A percentile compares a stretch with the other conserved stretches of the same genome.
phyloP scores from a whole-genome alignment of 495 filamentous ascomycete species.

The Neurospora intermedia region DNA sequence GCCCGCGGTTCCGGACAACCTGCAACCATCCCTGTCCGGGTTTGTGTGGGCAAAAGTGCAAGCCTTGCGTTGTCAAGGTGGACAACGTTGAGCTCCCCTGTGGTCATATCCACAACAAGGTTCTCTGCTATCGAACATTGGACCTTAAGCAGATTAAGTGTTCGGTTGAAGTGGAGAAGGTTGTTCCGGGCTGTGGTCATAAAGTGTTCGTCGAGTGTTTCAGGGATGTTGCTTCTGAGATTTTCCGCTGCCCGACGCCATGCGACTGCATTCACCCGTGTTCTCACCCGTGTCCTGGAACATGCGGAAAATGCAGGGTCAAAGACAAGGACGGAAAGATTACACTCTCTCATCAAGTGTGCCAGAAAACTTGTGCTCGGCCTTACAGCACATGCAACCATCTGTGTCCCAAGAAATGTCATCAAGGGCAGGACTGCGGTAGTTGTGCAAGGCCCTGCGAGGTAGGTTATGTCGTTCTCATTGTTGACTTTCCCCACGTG shows the following conservation, averaged over 20 bases:
- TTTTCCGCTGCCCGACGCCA: constrained; percentile 33
- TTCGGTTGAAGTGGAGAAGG: constrained; percentile 24
- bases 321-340: constrained; percentile 12
- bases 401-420: constrained; percentile 19
- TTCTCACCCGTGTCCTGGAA: constrained; percentile 48
- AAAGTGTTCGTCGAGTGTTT: constrained; percentile 39
- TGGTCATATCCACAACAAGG: constrained; percentile 38
- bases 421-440: constrained; percentile 33
- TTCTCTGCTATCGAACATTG: constrained; percentile 40
- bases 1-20: constrained; percentile 39
- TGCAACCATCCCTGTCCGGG: constrained; percentile 55
- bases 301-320: constrained; percentile 41
- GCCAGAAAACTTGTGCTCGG: constrained; percentile 42
- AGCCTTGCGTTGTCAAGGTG: constrained; percentile 6
- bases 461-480: constrained; percentile 15
- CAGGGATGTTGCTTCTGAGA: constrained; percentile 22
- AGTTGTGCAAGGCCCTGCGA: constrained; percentile 48
- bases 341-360: constrained; percentile 35
- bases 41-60: constrained; percentile 45
- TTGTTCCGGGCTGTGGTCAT: constrained; percentile 47
- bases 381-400: constrained; percentile 49
- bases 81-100: constrained; percentile 40
- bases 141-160: constrained; percentile 19
- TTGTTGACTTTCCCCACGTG: neutral
- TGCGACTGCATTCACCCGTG: constrained; percentile 44